Conservation (phyloP, 208 protist genomes). For the Strigomonas galati region DNA sequence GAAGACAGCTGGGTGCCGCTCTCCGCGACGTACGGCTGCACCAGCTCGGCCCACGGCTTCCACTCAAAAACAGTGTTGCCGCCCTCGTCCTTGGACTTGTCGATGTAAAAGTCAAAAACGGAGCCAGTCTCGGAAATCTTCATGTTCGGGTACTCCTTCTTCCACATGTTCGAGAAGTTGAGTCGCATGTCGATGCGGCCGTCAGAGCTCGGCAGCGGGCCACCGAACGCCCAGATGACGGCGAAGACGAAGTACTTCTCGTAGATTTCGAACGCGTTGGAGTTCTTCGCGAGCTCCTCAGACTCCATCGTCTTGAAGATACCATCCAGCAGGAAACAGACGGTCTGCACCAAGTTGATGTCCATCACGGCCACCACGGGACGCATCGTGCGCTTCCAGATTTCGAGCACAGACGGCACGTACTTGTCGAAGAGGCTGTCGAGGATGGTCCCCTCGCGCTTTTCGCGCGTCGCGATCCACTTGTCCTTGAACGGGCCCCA, state of each 20-base stretch:
- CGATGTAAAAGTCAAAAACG: constrained; percentile 97
- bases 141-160: constrained; percentile 93
- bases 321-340: constrained; percentile 96
- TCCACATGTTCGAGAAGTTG: constrained; percentile 96
- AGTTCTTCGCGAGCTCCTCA: constrained; percentile 82
- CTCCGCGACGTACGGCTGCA: constrained; percentile 92
- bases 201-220: constrained; percentile 94
- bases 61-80: constrained; percentile 78
- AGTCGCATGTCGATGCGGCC: constrained; percentile 86
- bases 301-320: constrained; percentile 87
- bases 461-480: constrained; percentile 90
- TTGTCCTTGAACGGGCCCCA: constrained; percentile 97
- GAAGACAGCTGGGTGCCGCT: constrained; percentile 82
- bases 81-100: constrained; percentile 88
- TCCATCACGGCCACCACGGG: constrained; percentile 89
- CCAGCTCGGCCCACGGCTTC: constrained; percentile 90
- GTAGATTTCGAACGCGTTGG: constrained; percentile 91
- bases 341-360: constrained; percentile 96
- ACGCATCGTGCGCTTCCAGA: constrained; percentile 90
- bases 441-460: constrained; percentile 90
- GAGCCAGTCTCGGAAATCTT: constrained; percentile 87
- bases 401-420: constrained; percentile 92
- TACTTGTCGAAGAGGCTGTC: constrained; percentile 98
- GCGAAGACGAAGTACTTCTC: constrained; percentile 98
- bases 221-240: constrained; percentile 97